Conservation (phyloP, 768 basidiomycete species). For the Gloeostereum incarnatum region DNA sequence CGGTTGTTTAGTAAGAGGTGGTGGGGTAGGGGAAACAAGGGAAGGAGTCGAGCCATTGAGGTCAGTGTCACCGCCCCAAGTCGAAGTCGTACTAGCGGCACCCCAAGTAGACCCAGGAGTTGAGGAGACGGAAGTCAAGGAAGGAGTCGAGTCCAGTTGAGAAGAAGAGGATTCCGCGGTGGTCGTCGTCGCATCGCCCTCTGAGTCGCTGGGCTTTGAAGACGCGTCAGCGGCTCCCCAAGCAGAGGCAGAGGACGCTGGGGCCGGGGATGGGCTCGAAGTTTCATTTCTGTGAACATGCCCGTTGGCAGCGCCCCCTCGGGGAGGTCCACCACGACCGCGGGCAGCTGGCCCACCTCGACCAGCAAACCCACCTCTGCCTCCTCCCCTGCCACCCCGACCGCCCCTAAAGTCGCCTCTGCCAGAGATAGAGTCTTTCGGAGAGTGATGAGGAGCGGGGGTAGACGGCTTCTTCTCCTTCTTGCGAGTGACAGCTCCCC, state of each 20-base stretch:
- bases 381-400: conserved; percentile 48
- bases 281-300: conserved; percentile 26
- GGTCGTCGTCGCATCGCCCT: conserved; percentile 20
- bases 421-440: conserved; percentile 43
- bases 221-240: conserved; percentile 14
- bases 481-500: conserved; percentile 80
- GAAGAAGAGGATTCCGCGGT: conserved; percentile 13
- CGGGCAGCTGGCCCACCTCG: conserved; percentile 40
- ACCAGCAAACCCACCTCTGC: conserved; percentile 54
- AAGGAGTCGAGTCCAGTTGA: conserved; percentile 8
- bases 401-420: conserved; percentile 53
- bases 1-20: conserved; percentile 21
- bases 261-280: conserved; percentile 10
- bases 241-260: conserved; percentile 3
- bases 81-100: conserved; percentile 18
- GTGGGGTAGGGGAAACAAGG: no score
- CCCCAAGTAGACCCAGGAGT: conserved; percentile 25
- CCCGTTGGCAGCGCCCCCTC: conserved; percentile 31
- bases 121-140: conserved; percentile 17
- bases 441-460: conserved; percentile 25
- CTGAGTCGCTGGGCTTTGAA: conserved; percentile 12
- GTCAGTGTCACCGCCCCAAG: conserved; percentile 24
- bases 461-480: conserved; percentile 70
- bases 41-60: conserved; percentile 24
- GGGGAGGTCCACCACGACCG: conserved; percentile 38